Conservation (phyloP, 768 basidiomycete genomes). For the Boletus tylopilopsis region DNA sequence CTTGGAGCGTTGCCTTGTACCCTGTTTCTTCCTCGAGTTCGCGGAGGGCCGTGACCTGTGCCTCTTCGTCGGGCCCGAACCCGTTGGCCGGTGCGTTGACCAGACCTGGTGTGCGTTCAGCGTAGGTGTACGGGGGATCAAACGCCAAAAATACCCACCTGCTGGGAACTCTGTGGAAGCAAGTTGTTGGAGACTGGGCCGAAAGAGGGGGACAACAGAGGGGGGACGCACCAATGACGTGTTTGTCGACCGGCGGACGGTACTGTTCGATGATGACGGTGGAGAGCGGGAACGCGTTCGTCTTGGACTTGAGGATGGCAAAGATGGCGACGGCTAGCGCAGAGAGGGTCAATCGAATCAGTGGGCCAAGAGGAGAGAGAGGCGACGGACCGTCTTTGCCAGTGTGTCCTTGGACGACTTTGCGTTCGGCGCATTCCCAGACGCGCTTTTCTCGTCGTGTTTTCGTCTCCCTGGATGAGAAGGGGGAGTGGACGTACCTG, state of each 20-base stretch:
- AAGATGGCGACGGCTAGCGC: constrained; percentile 79
- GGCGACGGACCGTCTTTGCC: constrained; percentile 70
- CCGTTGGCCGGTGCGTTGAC: constrained; percentile 61
- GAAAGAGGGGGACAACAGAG: background rate
- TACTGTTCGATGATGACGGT: constrained; percentile 91
- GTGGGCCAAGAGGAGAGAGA: background rate
- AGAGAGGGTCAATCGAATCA: background rate
- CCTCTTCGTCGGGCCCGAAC: constrained; percentile 47
- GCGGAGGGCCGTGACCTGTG: constrained; percentile 76
- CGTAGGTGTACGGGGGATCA: constrained; percentile 16
- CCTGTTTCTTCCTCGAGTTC: constrained; percentile 96
- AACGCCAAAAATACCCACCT: constrained; percentile 37
- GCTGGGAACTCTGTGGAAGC: constrained; percentile 50
- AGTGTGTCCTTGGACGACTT: constrained; percentile 71
- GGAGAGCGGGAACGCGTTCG: constrained; percentile 64
- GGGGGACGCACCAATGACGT: constrained; percentile 57
- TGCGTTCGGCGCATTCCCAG: constrained; percentile 91
- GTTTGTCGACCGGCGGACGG: constrained; percentile 79
- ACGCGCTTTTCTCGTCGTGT: constrained; percentile 38
- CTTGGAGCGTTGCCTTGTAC: constrained; percentile 53
- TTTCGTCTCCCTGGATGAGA: background rate
- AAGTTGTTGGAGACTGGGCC: background rate
- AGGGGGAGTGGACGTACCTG: constrained; percentile 41
- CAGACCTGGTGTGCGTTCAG: constrained; percentile 50
- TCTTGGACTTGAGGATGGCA: constrained; percentile 73